A percentile compares a stretch with the other conserved stretches of the same genome.
These are phyloP conservation scores for Quercus parvula DNA, from an alignment of 306 rosid genomes.

Conservation along the genomic window DNA sequence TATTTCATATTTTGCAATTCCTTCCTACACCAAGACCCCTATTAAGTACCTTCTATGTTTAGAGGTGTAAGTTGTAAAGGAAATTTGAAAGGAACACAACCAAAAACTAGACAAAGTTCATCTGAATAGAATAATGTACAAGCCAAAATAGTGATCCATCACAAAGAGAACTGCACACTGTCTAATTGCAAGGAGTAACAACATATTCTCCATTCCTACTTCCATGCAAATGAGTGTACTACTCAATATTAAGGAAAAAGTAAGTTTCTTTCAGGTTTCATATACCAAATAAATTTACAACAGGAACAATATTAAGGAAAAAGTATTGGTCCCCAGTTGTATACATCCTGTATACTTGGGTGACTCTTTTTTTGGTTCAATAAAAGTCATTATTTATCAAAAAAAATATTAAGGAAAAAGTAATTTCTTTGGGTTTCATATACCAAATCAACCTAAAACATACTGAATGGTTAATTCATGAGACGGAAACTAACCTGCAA, in stretches of 20 bases:
- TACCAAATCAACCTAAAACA: background rate
- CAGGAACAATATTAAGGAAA: background rate
- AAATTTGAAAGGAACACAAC: background rate
- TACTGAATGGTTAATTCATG: background rate
- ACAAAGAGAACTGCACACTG: background rate
- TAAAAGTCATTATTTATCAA: too few relatives aligned
- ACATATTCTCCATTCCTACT: background rate
- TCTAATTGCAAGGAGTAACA: background rate
- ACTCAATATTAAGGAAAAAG: background rate
- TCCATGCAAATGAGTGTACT: background rate
- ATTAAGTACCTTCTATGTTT: background rate
- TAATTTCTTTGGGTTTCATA: background rate
- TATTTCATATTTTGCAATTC: too few relatives aligned
- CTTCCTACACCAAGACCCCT: background rate
- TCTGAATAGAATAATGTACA: background rate
- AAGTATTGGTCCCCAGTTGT: too few relatives aligned
- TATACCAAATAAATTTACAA: background rate
- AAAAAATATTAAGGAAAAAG: background rate
- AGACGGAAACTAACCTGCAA: constrained; percentile 67
- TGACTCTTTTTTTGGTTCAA: too few relatives aligned
- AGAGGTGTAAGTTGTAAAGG: background rate
- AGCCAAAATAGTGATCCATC: background rate
- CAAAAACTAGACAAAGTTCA: background rate
- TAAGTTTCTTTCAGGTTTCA: background rate
- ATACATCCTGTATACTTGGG: too few relatives aligned